These are phyloP conservation scores for Nyssa sinensis DNA, from an alignment of 148 eudicot species.

Conservation along the genomic window DNA sequence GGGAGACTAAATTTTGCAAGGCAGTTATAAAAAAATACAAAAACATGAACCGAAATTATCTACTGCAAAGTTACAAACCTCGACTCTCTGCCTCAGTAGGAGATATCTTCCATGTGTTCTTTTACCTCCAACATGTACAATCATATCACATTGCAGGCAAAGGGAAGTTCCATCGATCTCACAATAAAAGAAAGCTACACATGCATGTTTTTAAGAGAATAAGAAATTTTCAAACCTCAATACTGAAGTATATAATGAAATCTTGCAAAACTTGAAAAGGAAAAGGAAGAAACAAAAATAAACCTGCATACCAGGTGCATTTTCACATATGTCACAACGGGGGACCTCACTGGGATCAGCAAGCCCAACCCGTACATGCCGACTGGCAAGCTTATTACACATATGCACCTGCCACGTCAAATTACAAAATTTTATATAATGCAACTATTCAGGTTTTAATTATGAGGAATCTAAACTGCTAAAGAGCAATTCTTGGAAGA, in stretches of 20 bases:
- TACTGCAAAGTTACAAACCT: conserved; percentile 54
- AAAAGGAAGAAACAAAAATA: conserved; percentile 11
- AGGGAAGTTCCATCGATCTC: conserved; percentile 97
- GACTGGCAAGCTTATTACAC: conserved; percentile 95
- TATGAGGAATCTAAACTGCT: no score
- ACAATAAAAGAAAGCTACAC: conserved; percentile 88
- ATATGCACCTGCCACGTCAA: conserved; percentile 63
- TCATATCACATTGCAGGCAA: conserved; percentile 95
- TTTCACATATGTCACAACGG: conserved; percentile 91
- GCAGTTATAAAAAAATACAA: conserved; percentile 4
- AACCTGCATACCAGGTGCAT: conserved; percentile 70
- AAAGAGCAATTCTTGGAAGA: no score
- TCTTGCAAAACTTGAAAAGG: conserved; percentile 3
- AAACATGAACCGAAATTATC: conserved; percentile 6
- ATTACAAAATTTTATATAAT: background rate
- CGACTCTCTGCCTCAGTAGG: conserved; percentile 75
- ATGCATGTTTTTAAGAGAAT: conserved; percentile 19
- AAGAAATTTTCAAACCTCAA: background rate
- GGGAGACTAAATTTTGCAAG: background rate
- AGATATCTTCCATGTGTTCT: conserved; percentile 87
- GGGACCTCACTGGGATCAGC: conserved; percentile 85
- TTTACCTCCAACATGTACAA: conserved; percentile 91
- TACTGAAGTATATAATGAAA: background rate
- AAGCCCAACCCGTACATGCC: conserved; percentile 88
- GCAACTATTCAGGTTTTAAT: background rate